These are phyloP conservation scores for Saccharomycopsis fibuligera DNA, from an alignment of 805 yeast genomes.

Conservation along the genomic window DNA sequence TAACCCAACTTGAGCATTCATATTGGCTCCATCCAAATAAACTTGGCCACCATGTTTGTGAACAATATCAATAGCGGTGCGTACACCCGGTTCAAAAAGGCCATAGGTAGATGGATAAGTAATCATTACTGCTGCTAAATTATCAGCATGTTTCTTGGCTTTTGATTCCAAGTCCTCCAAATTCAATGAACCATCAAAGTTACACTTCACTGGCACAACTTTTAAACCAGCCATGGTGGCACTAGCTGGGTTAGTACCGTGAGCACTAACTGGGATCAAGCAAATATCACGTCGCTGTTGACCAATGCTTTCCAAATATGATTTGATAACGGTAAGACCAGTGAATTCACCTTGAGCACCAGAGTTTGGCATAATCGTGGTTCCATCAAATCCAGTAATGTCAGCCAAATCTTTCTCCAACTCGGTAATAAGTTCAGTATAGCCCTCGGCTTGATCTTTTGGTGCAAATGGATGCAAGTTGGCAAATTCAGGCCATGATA, in stretches of 20 bases:
- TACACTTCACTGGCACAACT: constrained; percentile 88
- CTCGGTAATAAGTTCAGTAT: constrained; percentile 64
- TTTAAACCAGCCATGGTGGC: constrained; percentile 96
- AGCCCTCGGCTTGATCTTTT: constrained; percentile 80
- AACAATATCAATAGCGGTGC: constrained; percentile 75
- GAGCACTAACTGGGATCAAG: constrained; percentile 94
- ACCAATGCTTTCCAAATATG: constrained; percentile 66
- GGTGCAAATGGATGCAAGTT: constrained; percentile 93
- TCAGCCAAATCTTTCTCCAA: constrained; percentile 80
- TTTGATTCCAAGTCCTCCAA: constrained; percentile 65
- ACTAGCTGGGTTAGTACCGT: constrained; percentile 98
- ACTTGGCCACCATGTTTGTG: constrained; percentile 91
- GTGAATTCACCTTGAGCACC: constrained; percentile 99
- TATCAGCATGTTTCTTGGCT: constrained; percentile 60
- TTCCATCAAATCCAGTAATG: constrained; percentile 88
- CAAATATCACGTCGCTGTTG: constrained; percentile 76
- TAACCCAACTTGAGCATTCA: constrained; percentile 98
- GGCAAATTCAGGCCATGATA: constrained; percentile 91
- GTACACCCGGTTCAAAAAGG: constrained; percentile 87
- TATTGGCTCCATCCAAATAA: constrained; percentile 96
- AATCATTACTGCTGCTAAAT: constrained; percentile 88
- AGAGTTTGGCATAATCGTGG: constrained; percentile 92
- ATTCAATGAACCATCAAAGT: constrained; percentile 80
- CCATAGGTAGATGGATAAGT: constrained; percentile 98
- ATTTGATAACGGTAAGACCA: constrained; percentile 79